Base-by-base conservation (phyloP, 1,284 basidiomycete species). In the Entoloma clypeatum region DNA sequence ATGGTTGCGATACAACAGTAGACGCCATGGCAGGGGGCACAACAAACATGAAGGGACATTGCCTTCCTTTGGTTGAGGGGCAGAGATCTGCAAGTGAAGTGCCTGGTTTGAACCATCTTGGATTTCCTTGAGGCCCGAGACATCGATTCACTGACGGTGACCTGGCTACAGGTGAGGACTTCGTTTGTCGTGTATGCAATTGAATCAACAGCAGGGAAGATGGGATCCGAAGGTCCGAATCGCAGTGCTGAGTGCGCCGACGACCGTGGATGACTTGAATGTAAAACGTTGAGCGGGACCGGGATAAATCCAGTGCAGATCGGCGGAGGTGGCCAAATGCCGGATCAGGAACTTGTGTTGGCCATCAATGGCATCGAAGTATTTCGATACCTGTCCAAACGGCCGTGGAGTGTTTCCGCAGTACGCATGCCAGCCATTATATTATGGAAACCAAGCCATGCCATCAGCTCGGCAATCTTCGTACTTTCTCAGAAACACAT, bases 1-100 rank as follows among this genome's bases (percentile, higher is more conserved):
- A 39, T 11, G 7, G 5, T 34, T 44, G 45, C 22, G 22, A 24
- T n/a, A 16, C 18, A 39, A 47, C 43, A 42, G 16, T 39, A 28
- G 21, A 18, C 24, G 45, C 41, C 13, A 44, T 37, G 17, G 34
- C 13, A 16, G 35, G 36, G 7, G 45, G 42, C 19, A 44, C 41
- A 4, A 44, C 21, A 27, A 39, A 47, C 23, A 24, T 47, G 28
- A 47, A 36, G 17, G 5, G 18, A 34, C 28, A 47, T 29, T 30
- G 41, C 2, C 21, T 32, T 22, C 23, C 41, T 17, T 16, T 18
- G 25, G 24, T 44, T 13, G 33, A 44, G 25, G 45, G 37, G 31
- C 38, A 17, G 40, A 44, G 37, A 26, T 25, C 13, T 19, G 25
- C 45, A 8, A 41, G 43, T 23, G 31, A 14, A 31, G 13, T 31